A percentile compares a stretch with the other conserved stretches of the same genome.
These are phyloP conservation scores for Mycena vitilis DNA, from an alignment of 768 basidiomycete genomes.

Conservation along the genomic window DNA sequence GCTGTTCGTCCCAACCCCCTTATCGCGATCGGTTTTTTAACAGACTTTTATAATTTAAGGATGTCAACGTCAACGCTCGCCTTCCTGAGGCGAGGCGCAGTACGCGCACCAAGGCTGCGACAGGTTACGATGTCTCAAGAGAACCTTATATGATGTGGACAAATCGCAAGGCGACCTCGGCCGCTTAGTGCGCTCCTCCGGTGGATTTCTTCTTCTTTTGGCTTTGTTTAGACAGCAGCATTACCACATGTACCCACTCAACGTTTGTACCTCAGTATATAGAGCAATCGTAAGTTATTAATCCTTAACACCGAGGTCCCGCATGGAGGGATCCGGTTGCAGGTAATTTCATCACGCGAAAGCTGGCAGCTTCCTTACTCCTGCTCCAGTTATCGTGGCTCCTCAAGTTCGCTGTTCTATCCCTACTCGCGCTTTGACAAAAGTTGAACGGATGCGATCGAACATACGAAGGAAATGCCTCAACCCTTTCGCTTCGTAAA, in stretches of 20 bases:
- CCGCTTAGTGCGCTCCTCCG: conserved; percentile 49
- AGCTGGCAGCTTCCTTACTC: background rate
- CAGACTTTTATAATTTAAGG: conserved; percentile 54
- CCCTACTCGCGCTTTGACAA: background rate
- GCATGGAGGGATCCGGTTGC: background rate
- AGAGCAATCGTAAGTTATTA: conserved; percentile 30
- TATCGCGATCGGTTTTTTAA: background rate
- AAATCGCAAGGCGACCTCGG: conserved; percentile 72
- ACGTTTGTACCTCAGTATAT: conserved; percentile 14
- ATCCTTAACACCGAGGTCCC: conserved; percentile 25
- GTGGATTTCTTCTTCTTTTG: conserved; percentile 29
- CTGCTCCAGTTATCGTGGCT: background rate
- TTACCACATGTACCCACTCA: conserved; percentile 33
- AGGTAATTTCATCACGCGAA: background rate
- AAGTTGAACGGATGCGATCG: background rate
- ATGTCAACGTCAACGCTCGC: conserved; percentile 74
- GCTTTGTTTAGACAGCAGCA: conserved; percentile 34
- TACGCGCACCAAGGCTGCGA: conserved; percentile 70
- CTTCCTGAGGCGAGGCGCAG: conserved; percentile 86
- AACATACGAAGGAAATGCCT: conserved; percentile 20
- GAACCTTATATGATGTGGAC: conserved; percentile 93
- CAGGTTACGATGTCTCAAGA: conserved; percentile 72
- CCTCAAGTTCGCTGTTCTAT: background rate
- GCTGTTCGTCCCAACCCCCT: conserved; percentile 62
- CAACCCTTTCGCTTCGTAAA: conserved; percentile 9